Evolutionary conservation across 2,329 filamentous ascomycete species (phyloP), one percentile per base, ranked within the genome.

Genomic region (Fusarium miscanthi): DNA sequence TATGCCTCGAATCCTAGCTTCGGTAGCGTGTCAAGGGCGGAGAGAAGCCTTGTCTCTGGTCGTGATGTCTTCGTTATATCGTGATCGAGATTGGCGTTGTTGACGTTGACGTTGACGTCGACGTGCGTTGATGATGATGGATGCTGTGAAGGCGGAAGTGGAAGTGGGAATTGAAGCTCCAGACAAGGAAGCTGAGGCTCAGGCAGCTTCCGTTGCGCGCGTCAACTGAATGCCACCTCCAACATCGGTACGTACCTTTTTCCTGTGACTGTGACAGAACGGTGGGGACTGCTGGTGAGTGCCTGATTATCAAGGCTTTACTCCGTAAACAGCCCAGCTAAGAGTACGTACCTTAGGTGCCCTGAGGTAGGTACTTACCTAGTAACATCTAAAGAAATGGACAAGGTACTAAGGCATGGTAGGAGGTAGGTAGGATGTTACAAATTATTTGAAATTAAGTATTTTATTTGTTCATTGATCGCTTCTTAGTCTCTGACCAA

Each of bases 201-300:
- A 84, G 83, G 83, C 83, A 84, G 82, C 83, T 84, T 78, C 78
- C 73, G 76, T 79, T 78, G 81, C 82, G 82, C 81, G 82, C 81
- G 82, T 84, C 82, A 83, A 78, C 76, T 74, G 40, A 59, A 59
- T 52, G 42, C 37, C 41, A 59, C 56, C 54, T 62, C 46, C 51
- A 57, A 51, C 42, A 53, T 42, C 25, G 60, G 49, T 70, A 74
- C 69, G 72, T 66, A 74, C 58, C 57, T 43, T 38, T 38, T 17
- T 14, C 13, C n/a, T 42, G 66, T 62, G 54, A 54, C 60, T 53
- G 59, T 17, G 23, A 43, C 23, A 17, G 41, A 48, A 52, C 59
- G 57, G 58, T 27, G 17, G 27, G 27, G 23, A 25, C 9, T 37
- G 11, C 17, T 11, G 3, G 19, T 38, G 49, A 27, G 27, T 53